Evolutionary conservation across 257 asterid species (phyloP), one percentile per base, ranked within the genome.

Genomic region (Voacanga thouarsii): DNA sequence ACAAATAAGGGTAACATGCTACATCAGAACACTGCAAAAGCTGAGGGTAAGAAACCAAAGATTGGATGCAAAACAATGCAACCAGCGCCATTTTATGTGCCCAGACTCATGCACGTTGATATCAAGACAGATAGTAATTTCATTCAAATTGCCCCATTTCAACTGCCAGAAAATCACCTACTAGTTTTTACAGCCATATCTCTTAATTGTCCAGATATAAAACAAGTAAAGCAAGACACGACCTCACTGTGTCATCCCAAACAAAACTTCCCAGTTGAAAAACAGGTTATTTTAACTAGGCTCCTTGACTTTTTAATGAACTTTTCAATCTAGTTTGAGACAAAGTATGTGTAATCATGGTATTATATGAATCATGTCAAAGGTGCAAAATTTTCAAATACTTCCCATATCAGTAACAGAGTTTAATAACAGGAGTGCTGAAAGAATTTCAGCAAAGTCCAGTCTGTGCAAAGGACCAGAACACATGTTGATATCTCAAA

Each of bases 1-100:
- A 69, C 28, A 50, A 68, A 57, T 19, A 78, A 55, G 30, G 78
- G 81, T 78, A 61, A 67, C 80, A 43, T 61, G 71, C 51, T 33
- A 26, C 74, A 70, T 76, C 51, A 57, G 12, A 72, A 19, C n/a
- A 26, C 56, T 56, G 51, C n/a, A 56, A 61, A 75, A 26, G 6
- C 49, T 12, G 71, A 80, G 43, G 33, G n/a, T 74, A 55, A 43
- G 47, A 30, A 49, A 30, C 19, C 49, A 43, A 74, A 65, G 44
- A 12, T 24, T 53, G 16, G 50, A 74, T 45, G 10, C 15, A 72
- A 30, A 16, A 49, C 37, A 7, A 14, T 47, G 68, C 30, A 28
- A 43, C 23, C 30, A 23, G 39, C n/a, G 57, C 26, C 16, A 39
- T 28, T 21, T 43, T 63, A 56, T 11, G 53, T 47, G 19, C 18